Conservation (phyloP, 2,329 filamentous ascomycete species). For the Sclerotinia glacialis region DNA sequence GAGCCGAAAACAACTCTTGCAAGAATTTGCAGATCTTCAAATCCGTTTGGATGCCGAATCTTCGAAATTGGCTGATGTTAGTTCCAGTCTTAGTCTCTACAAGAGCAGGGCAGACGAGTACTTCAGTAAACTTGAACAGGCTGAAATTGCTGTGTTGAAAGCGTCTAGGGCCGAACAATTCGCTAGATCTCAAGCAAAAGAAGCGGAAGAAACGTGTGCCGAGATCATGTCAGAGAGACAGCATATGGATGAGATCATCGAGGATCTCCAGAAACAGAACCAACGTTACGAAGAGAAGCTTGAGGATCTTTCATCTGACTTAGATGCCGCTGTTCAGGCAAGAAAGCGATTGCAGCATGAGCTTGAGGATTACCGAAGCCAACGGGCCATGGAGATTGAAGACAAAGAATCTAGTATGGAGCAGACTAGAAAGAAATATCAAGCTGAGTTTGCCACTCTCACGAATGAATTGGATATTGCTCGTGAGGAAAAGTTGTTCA, state of each 20-base stretch:
- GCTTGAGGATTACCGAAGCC: slow-evolving; percentile 93
- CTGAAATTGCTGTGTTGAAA: slow-evolving; percentile 92
- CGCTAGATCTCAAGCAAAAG: slow-evolving; percentile 81
- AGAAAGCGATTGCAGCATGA: slow-evolving; percentile 96
- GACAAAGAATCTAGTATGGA: slow-evolving; percentile 96
- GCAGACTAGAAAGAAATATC: slow-evolving; percentile 96
- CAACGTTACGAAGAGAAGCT: slow-evolving; percentile 88
- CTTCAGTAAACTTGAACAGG: slow-evolving; percentile 94
- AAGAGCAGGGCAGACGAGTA: slow-evolving; percentile 93
- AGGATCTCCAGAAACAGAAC: slow-evolving; percentile 85
- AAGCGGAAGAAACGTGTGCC: slow-evolving; percentile 88
- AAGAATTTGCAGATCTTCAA: slow-evolving; percentile 91
- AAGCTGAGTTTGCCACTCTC: slow-evolving; percentile 82
- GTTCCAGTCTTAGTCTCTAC: slow-evolving; percentile 81
- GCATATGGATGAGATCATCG: slow-evolving; percentile 81
- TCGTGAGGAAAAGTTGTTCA: slow-evolving; percentile 82
- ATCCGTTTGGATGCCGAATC: slow-evolving; percentile 87
- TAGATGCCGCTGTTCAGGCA: slow-evolving; percentile 78
- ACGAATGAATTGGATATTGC: slow-evolving; percentile 92
- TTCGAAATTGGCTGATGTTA: slow-evolving; percentile 79
- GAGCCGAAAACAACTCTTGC: slow-evolving; percentile 82
- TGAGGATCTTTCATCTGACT: slow-evolving; percentile 86
- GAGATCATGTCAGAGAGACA: slow-evolving; percentile 89
- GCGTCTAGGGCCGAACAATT: slow-evolving; percentile 90
- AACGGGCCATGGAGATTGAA: slow-evolving; percentile 92